Evolutionary conservation across 208 protist genomes (phyloP).

Genomic region (Acanthamoeba triangularis): DNA sequence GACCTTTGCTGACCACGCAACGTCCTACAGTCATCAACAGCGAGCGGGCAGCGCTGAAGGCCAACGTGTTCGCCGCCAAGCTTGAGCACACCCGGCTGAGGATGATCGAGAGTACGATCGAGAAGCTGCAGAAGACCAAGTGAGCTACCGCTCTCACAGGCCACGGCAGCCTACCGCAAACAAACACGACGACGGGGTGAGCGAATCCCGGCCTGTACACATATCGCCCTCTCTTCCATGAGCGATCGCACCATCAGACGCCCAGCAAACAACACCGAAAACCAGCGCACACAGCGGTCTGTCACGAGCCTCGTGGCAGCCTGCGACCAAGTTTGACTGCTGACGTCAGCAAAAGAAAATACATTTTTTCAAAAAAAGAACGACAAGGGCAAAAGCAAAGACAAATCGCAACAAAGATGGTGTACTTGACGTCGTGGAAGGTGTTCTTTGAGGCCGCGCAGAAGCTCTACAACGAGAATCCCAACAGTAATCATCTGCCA

Average conservation of each 20-base stretch:
- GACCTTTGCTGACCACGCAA: background rate
- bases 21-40: background rate
- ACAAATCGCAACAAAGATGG: slow-evolving; percentile 19
- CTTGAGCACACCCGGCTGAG: slow-evolving; percentile 20
- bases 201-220: too few species aligned
- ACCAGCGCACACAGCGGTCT: too few species aligned
- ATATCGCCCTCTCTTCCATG: too few species aligned
- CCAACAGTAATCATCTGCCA: background rate
- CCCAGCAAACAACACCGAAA: too few species aligned
- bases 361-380: too few species aligned
- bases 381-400: too few species aligned
- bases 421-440: slow-evolving; percentile 71
- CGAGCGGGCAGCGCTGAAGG: slow-evolving; percentile 17
- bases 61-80: slow-evolving; percentile 66
- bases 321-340: too few species aligned
- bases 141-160: background rate
- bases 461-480: slow-evolving; percentile 74
- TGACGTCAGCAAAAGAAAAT: too few species aligned
- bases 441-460: slow-evolving; percentile 68
- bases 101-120: slow-evolving; percentile 1
- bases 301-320: background rate
- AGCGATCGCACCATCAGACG: too few species aligned
- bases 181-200: too few species aligned
- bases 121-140: slow-evolving; percentile 42
- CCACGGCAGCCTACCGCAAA: background rate